phyloP scores from a whole-genome alignment of 1,284 basidiomycete species.

The Mycena citricolor region DNA sequence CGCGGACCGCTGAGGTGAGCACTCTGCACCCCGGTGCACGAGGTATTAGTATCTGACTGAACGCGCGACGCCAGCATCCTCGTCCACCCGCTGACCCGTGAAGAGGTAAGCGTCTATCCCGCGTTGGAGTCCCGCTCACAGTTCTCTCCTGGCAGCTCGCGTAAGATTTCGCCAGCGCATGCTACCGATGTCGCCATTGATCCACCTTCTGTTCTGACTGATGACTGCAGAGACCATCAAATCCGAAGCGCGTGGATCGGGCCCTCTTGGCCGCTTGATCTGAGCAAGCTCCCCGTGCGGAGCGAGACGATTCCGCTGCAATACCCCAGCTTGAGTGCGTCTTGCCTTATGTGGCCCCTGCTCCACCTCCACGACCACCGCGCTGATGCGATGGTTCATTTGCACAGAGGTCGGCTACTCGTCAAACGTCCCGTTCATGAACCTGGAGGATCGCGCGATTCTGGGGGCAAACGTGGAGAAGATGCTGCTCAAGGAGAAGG shows the following conservation, averaged over 20 bases:
- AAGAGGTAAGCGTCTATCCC: slow-evolving; percentile 44
- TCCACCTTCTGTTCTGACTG: slow-evolving; percentile 7
- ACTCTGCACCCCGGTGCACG: slow-evolving; percentile 1
- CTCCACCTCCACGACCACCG: too few relatives aligned
- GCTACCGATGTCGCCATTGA: too few relatives aligned
- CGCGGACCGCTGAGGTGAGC: slow-evolving; percentile 69
- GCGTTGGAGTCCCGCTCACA: neutral
- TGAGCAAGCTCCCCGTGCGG: slow-evolving; percentile 50
- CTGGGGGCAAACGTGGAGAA: slow-evolving; percentile 50
- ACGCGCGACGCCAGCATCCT: slow-evolving; percentile 48
- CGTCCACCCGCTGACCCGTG: slow-evolving; percentile 68
- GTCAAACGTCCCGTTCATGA: slow-evolving; percentile 38
- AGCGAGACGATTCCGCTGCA: slow-evolving; percentile 62
- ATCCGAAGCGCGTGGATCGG: slow-evolving; percentile 70
- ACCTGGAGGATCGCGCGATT: slow-evolving; percentile 47
- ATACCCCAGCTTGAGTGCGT: slow-evolving; percentile 66
- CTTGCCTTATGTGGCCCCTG: too few relatives aligned
- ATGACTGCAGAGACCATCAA: slow-evolving; percentile 55
- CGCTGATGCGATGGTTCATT: too few relatives aligned
- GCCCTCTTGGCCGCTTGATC: slow-evolving; percentile 62
- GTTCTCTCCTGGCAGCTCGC: slow-evolving; percentile 27
- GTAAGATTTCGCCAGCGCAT: slow-evolving; percentile 13
- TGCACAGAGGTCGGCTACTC: slow-evolving; percentile 54
- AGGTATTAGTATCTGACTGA: neutral
- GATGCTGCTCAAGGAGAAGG: slow-evolving; percentile 49